Evolutionary conservation across 768 basidiomycete species (phyloP), one percentile per base, ranked within the genome.

Genomic region (Lentinula sp.): DNA sequence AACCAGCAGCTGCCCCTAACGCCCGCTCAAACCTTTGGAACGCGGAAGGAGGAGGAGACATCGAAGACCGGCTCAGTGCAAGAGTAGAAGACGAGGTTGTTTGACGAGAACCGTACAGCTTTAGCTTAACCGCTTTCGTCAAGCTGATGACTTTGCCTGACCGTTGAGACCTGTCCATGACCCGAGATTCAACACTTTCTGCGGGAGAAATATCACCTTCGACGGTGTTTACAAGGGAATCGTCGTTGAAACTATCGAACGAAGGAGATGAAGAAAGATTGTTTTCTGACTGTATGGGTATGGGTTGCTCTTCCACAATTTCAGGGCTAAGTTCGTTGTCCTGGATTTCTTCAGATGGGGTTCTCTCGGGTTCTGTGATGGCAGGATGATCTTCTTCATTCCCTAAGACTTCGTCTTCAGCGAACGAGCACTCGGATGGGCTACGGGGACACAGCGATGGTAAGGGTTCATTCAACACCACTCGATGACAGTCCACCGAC

Each of bases 41-140:
- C 16, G 57, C 43, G 0, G 57, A 59, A 16, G 55, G 41, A n/a
- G 48, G 43, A 59, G 55, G 55, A n/a, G 55, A 56, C 55, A 56
- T 42, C 6, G 55, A 56, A 23, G 55, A 28, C 10, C 55, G 23
- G 6, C 55, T 15, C 2, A 43, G 16, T 7, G 55, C 18, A 16
- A 32, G 37, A 43, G 39, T 13, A 4, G 55, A 56, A 13, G 55
- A 43, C 6, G 55, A 56, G 20, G 39, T 5, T 9, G 28, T 42
- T 12, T 42, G 41, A 28, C 37, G 55, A 4, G 55, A 56, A 32
- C 55, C 39, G 10, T 41, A 56, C 2, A 56, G 23, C 41, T 56
- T 56, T 8, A 41, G 43, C 28, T 37, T 59, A 46, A 59, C 57
- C 3, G 32, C 36, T 15, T 49, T 49, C 4, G 57, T 35, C 45